Conservation (phyloP, 768 basidiomycete genomes). For the Asterophora lycoperdoides region DNA sequence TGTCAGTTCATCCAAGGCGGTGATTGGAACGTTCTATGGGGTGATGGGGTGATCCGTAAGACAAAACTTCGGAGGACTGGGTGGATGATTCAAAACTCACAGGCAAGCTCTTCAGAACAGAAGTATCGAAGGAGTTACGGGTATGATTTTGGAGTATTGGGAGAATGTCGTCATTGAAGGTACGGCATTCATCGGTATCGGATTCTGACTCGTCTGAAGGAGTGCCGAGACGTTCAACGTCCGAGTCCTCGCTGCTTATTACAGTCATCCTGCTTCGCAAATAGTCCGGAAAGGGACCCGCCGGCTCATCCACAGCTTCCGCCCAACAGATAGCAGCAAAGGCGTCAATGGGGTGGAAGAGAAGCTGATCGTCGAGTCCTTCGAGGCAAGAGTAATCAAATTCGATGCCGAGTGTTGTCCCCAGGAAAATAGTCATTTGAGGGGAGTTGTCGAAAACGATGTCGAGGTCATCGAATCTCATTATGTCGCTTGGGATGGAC, state of each 20-base stretch:
- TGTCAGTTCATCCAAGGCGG: conserved; percentile 9
- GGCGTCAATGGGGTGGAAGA: conserved; percentile 32
- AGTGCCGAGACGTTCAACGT: conserved; percentile 10
- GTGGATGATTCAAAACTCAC: conserved; percentile 1
- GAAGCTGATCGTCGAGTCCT: conserved; percentile 34
- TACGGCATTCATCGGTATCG: conserved; percentile 24
- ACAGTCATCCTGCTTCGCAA: not conserved
- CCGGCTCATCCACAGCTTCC: conserved; percentile 16
- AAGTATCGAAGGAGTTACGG: not conserved
- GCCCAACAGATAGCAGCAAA: conserved; percentile 37
- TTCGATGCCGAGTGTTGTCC: conserved; percentile 33
- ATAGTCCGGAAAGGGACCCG: conserved; percentile 2
- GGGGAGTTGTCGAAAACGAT: conserved; percentile 14
- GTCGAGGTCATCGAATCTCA: conserved; percentile 16
- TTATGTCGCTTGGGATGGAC: conserved; percentile 25
- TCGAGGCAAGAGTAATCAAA: conserved; percentile 36
- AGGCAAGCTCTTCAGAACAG: not conserved
- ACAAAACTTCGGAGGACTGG: not conserved
- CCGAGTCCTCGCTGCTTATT: not conserved
- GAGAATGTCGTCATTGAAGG: conserved; percentile 19
- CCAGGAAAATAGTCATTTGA: conserved; percentile 21
- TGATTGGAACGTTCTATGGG: conserved; percentile 5
- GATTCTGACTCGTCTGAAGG: conserved; percentile 26
- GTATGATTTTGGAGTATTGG: not conserved
- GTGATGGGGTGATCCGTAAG: not conserved